Conservation (phyloP, 2,329 filamentous ascomycete genomes). For the Colletotrichum chrysophilum region DNA sequence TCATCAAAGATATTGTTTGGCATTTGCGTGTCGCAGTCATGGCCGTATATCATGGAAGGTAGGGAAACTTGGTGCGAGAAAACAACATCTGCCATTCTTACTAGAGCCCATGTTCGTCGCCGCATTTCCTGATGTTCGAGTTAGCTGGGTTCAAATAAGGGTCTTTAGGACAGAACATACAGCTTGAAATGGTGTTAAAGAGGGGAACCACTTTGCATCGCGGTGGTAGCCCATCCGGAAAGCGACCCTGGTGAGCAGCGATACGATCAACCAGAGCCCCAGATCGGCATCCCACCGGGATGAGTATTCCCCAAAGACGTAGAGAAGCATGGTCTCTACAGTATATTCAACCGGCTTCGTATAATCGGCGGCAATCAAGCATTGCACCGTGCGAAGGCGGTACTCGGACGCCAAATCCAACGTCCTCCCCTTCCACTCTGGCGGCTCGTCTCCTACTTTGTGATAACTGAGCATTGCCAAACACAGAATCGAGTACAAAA, state of each 20-base stretch:
- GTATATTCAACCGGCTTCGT: conserved; percentile 77
- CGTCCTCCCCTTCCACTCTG: conserved; percentile 74
- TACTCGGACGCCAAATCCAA: conserved; percentile 68
- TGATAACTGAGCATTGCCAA: conserved; percentile 81
- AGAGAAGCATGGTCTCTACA: conserved; percentile 79
- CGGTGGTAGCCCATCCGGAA: conserved; percentile 80
- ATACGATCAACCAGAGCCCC: conserved; percentile 64
- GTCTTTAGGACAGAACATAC: conserved; percentile 41
- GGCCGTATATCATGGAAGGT: conserved; percentile 72
- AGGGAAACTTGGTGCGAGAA: conserved; percentile 78
- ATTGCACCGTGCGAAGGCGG: conserved; percentile 77
- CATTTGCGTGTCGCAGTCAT: conserved; percentile 76
- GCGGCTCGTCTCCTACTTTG: conserved; percentile 79
- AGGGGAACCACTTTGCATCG: conserved; percentile 76
- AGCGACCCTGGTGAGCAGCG: conserved; percentile 61
- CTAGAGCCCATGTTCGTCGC: conserved; percentile 70
- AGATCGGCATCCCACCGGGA: conserved; percentile 76
- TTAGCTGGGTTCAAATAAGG: neutral
- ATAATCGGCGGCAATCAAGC: conserved; percentile 77
- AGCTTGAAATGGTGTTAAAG: conserved; percentile 74
- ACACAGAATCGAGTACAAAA: conserved; percentile 78
- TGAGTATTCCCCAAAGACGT: conserved; percentile 77
- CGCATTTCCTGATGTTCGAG: conserved; percentile 66
- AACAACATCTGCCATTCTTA: conserved; percentile 76
- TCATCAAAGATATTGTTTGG: conserved; percentile 84